Conservation (phyloP, 495 filamentous ascomycete species). For the Glarea lozoyensis region DNA sequence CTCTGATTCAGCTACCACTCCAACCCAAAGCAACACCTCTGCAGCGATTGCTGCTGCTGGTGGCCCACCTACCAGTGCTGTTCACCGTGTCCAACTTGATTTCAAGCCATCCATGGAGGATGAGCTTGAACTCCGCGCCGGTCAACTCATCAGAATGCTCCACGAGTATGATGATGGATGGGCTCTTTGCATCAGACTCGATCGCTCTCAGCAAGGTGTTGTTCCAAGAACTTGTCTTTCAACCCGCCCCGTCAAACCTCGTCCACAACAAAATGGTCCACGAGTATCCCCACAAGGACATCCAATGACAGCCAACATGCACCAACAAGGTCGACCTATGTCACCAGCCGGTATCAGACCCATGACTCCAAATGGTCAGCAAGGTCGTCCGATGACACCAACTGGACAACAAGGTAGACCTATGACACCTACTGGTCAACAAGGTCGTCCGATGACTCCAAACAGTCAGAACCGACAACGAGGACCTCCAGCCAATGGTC, state of each 20-base stretch:
- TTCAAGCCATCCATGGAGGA: conserved; percentile 91
- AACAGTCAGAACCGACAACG: too few species aligned
- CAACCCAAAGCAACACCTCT: conserved; percentile 33
- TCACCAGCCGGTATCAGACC: conserved; percentile 31
- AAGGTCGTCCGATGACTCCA: conserved; percentile 32
- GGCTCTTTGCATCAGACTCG: conserved; percentile 87
- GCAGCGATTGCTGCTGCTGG: conserved; percentile 47
- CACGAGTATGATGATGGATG: conserved; percentile 99
- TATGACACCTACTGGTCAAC: conserved; percentile 28
- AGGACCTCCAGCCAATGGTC: conserved; percentile 30
- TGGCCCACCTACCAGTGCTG: conserved; percentile 44
- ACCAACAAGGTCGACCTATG: conserved; percentile 37
- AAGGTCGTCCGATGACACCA: conserved; percentile 32
- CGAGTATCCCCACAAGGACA: conserved; percentile 31
- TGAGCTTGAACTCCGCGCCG: conserved; percentile 70
- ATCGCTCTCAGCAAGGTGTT: conserved; percentile 86
- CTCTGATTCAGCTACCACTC: conserved; percentile 38
- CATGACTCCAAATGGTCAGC: conserved; percentile 28
- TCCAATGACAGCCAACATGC: conserved; percentile 36
- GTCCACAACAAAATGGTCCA: conserved; percentile 41
- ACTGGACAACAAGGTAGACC: too few species aligned
- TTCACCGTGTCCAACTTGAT: conserved; percentile 90
- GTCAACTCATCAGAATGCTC: conserved; percentile 76
- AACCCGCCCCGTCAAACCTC: conserved; percentile 83
- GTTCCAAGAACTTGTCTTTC: conserved; percentile 91